phyloP scores from a whole-genome alignment of 176 grass and related monocot species.

The Juncus effusus region DNA sequence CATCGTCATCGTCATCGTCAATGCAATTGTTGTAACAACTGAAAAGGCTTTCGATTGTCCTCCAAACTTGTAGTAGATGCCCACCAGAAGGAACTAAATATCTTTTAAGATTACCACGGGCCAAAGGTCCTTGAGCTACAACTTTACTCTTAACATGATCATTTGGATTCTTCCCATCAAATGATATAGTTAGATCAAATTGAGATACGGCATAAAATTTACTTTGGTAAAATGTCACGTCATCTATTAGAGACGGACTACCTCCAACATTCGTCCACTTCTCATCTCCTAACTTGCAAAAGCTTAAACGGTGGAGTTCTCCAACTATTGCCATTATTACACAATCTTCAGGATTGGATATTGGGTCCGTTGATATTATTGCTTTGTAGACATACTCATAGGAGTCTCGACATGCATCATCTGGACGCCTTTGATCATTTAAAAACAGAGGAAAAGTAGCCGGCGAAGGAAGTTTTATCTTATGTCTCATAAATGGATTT shows the following conservation, averaged over 20 bases:
- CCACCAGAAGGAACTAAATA: neutral
- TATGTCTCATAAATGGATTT: constrained; percentile 28
- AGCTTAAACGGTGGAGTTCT: neutral
- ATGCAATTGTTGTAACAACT: too few relatives aligned
- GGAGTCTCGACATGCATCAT: neutral
- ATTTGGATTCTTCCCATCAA: constrained; percentile 1
- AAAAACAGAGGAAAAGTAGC: neutral
- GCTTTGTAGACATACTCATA: neutral
- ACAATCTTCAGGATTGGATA: neutral
- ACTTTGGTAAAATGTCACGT: neutral
- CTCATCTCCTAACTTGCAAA: neutral
- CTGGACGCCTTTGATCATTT: neutral
- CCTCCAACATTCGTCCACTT: neutral
- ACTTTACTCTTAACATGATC: neutral
- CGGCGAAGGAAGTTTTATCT: constrained; percentile 28
- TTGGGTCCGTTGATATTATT: neutral
- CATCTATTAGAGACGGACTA: neutral
- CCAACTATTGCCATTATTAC: constrained; percentile 1
- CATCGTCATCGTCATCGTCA: too few relatives aligned
- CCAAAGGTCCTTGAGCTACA: neutral
- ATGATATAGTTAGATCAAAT: neutral
- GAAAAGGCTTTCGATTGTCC: neutral
- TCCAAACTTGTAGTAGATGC: neutral
- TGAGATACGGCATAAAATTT: neutral
- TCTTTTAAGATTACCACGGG: neutral